Percentiles rank a stretch among this genome's conserved stretches.
phyloP scores from a whole-genome alignment of 2,329 filamentous ascomycete genomes.

The Dryadomyces quercivorus region DNA sequence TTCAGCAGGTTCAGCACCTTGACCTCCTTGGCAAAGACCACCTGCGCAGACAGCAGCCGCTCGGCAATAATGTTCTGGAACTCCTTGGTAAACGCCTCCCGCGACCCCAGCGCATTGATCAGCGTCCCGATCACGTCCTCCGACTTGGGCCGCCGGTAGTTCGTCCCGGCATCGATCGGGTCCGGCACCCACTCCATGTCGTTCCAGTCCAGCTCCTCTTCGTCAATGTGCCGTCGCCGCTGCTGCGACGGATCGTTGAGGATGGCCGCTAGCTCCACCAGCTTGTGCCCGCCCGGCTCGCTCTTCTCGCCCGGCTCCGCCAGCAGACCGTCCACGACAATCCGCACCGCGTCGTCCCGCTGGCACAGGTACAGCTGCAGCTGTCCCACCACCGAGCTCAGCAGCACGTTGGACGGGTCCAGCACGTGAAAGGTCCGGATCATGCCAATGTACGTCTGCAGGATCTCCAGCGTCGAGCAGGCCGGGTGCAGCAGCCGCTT shows the following conservation, averaged over 20 bases:
- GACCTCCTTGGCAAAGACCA: constrained; percentile 64
- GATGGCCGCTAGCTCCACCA: constrained; percentile 55
- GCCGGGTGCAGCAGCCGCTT: constrained; percentile 61
- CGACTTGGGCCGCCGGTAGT: constrained; percentile 79
- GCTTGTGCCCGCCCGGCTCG: constrained; percentile 26
- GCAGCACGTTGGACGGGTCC: constrained; percentile 64
- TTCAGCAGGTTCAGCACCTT: constrained; percentile 81
- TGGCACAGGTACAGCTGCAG: constrained; percentile 67
- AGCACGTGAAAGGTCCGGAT: constrained; percentile 65
- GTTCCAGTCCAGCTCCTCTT: constrained; percentile 72
- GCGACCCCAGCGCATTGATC: constrained; percentile 75
- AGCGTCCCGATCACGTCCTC: constrained; percentile 85
- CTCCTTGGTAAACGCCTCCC: constrained; percentile 88
- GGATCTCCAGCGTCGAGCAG: constrained; percentile 61
- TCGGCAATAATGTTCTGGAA: constrained; percentile 84
- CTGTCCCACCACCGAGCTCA: constrained; percentile 61
- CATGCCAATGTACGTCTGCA: constrained; percentile 68
- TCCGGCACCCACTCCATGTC: constrained; percentile 92
- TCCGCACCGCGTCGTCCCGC: constrained; percentile 61
- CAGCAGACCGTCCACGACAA: constrained; percentile 64
- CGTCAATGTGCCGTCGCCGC: constrained; percentile 38
- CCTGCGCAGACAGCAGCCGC: constrained; percentile 55
- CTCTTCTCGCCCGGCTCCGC: constrained; percentile 42
- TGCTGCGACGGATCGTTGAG: constrained; percentile 49
- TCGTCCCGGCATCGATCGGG: constrained; percentile 81